Evolutionary conservation across 352 stramenopile genomes (phyloP), one percentile per base, ranked within the genome.

Genomic region (Globisporangium recalcitrans): DNA sequence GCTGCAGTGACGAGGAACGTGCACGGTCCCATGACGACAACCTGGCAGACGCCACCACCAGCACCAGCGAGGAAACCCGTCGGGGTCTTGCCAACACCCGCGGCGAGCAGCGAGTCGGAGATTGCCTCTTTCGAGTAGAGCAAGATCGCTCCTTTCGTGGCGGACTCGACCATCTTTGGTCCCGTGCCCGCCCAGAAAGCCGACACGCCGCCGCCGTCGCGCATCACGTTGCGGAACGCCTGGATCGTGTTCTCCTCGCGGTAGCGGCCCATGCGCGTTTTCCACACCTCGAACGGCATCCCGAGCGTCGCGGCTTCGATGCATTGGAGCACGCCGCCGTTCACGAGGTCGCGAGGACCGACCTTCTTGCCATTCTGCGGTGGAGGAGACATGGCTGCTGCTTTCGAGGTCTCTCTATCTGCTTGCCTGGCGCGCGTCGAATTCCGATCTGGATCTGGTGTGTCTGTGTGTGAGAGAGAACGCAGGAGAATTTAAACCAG

Each of bases 271-370:
- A 97, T 97, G 72, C 88, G 87, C 58, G 89, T 97, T 72, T 97
- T 97, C 89, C 89, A 97, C 42, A 97, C 89, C 75, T 97, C 89
- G 65, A 97, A 96, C 42, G 89, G 89, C 87, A 97, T 95, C 64
- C 89, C 89, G 29, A 97, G 76, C 58, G 87, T 95, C 22, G 84
- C 87, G 32, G 89, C 89, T 68, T 97, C 89, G 9, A 95, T 67
- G 72, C 89, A 97, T 58, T 97, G 87, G 48, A 96, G 75, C 55
- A 95, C 57, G 21, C 88, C 82, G 58, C 83, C 82, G 60, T 93
- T 92, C 56, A 93, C 47, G 46, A 94, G 74, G 71, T 95, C 86
- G 61, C 84, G 84, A 10, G 72, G 27, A 21, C 84, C 81, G 42
- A 93, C 86, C 60, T 95, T 93, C 77, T 95, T 95, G 60, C 82